Evolutionary conservation across 2,329 filamentous ascomycete genomes (phyloP), one percentile per base, ranked within the genome.

Genomic region (Acrocalymma vagum): DNA sequence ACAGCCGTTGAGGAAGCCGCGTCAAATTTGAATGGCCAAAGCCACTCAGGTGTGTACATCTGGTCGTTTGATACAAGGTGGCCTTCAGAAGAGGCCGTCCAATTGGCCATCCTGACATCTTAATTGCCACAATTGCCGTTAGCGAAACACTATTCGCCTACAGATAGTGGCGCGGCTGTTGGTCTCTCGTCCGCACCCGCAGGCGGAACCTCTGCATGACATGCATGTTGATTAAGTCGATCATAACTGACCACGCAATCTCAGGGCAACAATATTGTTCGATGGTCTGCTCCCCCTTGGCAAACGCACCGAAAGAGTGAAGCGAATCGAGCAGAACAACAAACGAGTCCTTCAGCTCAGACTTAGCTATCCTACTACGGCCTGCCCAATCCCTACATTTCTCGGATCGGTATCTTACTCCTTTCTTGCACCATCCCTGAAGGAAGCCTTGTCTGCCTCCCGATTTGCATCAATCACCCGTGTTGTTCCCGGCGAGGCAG

Each of bases 401-500:
- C 50, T 71, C 3, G 60, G 59, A 3, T 54, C 50, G 39, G 48
- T 79, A 9, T 77, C 81, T 2, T 82, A 78, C 46, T 77, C 84
- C 0, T 95, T 96, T 49, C 80, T 95, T 24, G 87, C 96, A 1
- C 84, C 90, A 3, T 82, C 87, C 3, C 77, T 93, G 5, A 80
- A 92, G 30, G 90, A 96, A 48, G 80, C 83, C 5, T 70, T 96
- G 15, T 65, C 67, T n/a, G 43, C 53, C 0, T 80, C 64, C 49
- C 4, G 58, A 48, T 45, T 61, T 77, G 29, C 75, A 73, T 7
- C 61, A 3, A 55, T 71, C 5, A 78, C 76, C 0, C 71, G 76
- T 16, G 76, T 94, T 9, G 86, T 95, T 0, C 84, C 90, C 0
- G 91, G 88, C 1, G 93, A 97, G 70, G 93, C 93, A 1, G 93